Percentiles rank a stretch among this genome's conserved stretches.
These are phyloP conservation scores for Rhodotorula sp. DNA, from an alignment of 1,284 basidiomycete genomes.

Conservation along the genomic window DNA sequence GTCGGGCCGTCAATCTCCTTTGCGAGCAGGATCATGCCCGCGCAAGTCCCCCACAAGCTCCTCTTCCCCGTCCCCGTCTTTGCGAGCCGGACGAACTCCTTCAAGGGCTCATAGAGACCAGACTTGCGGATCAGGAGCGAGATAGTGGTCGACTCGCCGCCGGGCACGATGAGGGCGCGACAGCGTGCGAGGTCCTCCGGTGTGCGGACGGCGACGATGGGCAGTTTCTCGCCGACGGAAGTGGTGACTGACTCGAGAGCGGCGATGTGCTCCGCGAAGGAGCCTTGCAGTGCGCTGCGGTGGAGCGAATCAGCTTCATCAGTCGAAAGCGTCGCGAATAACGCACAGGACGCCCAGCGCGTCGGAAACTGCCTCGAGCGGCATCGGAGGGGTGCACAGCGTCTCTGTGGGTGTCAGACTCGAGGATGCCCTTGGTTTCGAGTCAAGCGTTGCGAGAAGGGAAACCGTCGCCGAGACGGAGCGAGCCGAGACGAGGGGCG, in stretches of 20 bases:
- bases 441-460: too few relatives aligned
- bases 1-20: constrained; percentile 63
- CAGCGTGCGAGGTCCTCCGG: constrained; percentile 72
- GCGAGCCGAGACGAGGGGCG: too few relatives aligned
- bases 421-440: too few relatives aligned
- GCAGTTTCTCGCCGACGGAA: constrained; percentile 3
- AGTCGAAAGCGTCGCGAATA: not conserved
- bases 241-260: constrained; percentile 62
- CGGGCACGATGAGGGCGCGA: constrained; percentile 87
- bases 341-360: constrained; percentile 39
- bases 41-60: constrained; percentile 94
- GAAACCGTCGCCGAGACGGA: too few relatives aligned
- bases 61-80: constrained; percentile 57
- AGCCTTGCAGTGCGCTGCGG: constrained; percentile 79
- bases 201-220: constrained; percentile 70
- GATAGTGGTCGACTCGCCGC: constrained; percentile 90
- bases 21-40: constrained; percentile 89
- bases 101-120: constrained; percentile 77
- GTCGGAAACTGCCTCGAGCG: not conserved
- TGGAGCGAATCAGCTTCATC: not conserved
- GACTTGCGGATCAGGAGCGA: constrained; percentile 76
- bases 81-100: constrained; percentile 59
- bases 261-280: constrained; percentile 83
- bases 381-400: too few relatives aligned
- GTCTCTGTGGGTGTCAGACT: too few relatives aligned